Base-by-base conservation (phyloP, 2,329 filamentous ascomycete species). In the Sclerotiophoma versabilis region DNA sequence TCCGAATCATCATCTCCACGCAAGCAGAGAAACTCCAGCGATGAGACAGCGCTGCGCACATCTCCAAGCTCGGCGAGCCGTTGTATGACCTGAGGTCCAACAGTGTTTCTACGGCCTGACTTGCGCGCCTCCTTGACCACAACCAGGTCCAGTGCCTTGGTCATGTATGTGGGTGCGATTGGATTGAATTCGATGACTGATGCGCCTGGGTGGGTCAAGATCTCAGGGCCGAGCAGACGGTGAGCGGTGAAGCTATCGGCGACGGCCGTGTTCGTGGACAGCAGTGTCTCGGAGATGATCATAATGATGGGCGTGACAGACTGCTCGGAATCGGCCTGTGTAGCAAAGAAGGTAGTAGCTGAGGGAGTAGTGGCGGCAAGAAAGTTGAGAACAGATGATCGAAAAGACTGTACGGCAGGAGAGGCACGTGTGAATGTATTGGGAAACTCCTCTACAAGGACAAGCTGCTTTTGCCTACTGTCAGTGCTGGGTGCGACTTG, bases 161-260 rank as follows among this genome's bases (percentile, higher is more conserved):
- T 83, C 66, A 99, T 84, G 34, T 93, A 84, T 0, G 93, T 95
- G 0, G 92, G 88, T 0, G 95, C 95, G 57, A 99, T 88, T 11
- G 90, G 84, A 67, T 99, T 99, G 77, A 98, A 99, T 61, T 96
- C 93, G 60, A 99, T 91, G 5, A 90, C 81, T 8, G 85, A 86
- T 2, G 92, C 87, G 12, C 88, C 87, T 0, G 91, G 88, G 74
- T 98, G 92, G 34, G 89, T 87, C 12, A 92, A 81, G 36, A 99
- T 90, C 60, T 95, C 90, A 0, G 92, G 88, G 0, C 96, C 95
- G 3, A 99, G 84, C 15, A 99, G 78, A 20, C 93, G 87, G 77
- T 98, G 91, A 0, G 92, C 92, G 0, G 95, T 99, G 67, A 98
- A 92, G 74, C 91, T 97, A 69, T 98, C 93, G 11, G 91, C 87